Evolutionary conservation across 1,284 basidiomycete species (phyloP).

Genomic region (Hemileia vastatrix): DNA sequence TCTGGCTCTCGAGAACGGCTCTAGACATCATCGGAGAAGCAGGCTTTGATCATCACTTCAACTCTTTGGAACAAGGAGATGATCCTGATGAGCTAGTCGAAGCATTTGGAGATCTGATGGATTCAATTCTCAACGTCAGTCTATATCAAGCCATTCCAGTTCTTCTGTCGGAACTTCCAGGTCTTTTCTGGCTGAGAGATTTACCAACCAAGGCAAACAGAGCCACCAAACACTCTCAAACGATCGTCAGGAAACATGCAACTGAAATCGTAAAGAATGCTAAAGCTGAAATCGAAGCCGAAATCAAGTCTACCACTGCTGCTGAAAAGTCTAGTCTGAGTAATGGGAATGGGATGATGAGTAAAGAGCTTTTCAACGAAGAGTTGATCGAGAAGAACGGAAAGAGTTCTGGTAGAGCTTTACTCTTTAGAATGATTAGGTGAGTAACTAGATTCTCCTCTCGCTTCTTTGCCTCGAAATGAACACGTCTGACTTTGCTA

Average conservation of each 20-base stretch:
- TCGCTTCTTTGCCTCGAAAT: conserved; percentile 6
- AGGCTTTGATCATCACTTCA: no score
- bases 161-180: conserved; percentile 29
- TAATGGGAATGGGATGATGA: neutral
- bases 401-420: neutral
- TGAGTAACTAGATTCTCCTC: conserved; percentile 39
- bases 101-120: conserved; percentile 30
- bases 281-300: neutral
- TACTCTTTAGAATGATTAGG: conserved; percentile 28
- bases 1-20: conserved; percentile 26
- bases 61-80: conserved; percentile 27
- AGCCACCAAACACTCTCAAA: neutral
- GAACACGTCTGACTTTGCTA: conserved; percentile 3
- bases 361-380: neutral
- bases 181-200: conserved; percentile 33
- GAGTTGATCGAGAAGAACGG: neutral
- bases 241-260: neutral
- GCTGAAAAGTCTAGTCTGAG: neutral
- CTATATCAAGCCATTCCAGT: conserved; percentile 28
- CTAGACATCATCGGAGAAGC: conserved; percentile 36
- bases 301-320: neutral
- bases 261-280: neutral
- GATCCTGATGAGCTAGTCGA: conserved; percentile 28
- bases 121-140: conserved; percentile 24
- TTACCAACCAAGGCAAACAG: conserved; percentile 26